phyloP scores from a whole-genome alignment of 1,284 basidiomycete genomes.

The Ustilago cynodontis region DNA sequence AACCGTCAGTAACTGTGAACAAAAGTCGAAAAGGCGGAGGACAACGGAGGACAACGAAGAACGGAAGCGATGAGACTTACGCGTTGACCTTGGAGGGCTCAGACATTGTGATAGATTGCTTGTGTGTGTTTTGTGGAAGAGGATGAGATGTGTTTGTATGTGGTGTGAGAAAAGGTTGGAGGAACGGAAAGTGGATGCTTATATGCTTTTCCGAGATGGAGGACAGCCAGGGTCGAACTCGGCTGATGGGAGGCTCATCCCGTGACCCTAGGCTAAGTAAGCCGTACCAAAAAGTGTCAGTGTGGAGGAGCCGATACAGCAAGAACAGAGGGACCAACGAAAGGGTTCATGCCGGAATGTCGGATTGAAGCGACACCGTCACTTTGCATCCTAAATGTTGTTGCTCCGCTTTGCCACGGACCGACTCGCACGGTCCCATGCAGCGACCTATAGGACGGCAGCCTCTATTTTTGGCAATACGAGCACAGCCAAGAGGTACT shows the following conservation, averaged over 20 bases:
- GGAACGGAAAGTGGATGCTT: slow-evolving; percentile 6
- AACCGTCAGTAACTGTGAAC: not conserved
- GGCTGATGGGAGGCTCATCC: not conserved
- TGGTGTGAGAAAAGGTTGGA: not conserved
- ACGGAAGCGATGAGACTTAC: slow-evolving; percentile 20
- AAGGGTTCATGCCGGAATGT: slow-evolving; percentile 4
- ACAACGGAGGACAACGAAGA: no score
- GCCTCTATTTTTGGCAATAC: slow-evolving; percentile 10
- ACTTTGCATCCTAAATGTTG: slow-evolving; percentile 10
- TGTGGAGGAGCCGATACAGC: not conserved
- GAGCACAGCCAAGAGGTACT: slow-evolving; percentile 4
- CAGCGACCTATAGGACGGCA: not conserved
- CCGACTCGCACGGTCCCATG: not conserved
- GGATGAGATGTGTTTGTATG: slow-evolving; percentile 24
- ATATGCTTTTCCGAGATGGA: slow-evolving; percentile 29
- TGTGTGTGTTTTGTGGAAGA: slow-evolving; percentile 12
- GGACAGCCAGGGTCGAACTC: slow-evolving; percentile 1
- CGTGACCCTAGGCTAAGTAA: slow-evolving; percentile 11
- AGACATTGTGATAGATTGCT: slow-evolving; percentile 49
- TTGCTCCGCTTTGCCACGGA: not conserved
- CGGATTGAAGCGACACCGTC: slow-evolving; percentile 9
- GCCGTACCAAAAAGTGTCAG: not conserved
- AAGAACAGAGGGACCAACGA: no score
- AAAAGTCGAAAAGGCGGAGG: no score
- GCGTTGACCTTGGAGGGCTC: slow-evolving; percentile 57